Evolutionary conservation across 495 filamentous ascomycete genomes (phyloP), one percentile per base, ranked within the genome.

Genomic region (Hypoxylon cercidicola): DNA sequence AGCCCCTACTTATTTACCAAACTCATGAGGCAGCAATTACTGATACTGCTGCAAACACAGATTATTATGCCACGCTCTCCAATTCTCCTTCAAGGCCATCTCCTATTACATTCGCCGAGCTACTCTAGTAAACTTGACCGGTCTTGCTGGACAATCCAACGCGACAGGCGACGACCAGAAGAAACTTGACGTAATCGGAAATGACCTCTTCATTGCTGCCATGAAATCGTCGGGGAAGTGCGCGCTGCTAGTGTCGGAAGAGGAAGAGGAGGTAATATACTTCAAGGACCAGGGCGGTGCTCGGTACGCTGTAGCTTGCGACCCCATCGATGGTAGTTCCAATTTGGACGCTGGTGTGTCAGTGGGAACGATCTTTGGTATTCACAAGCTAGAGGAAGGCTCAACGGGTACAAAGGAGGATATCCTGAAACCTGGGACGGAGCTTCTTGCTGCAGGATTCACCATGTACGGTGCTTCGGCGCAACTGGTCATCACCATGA

Each of bases 81-180:
- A 98, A 80, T 98, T 97, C 84, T 91, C 95, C 68, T 99, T 99
- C 88, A 99, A 99, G 83, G 93, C 90, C 54, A 99, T 99, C 78
- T 94, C 95, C 66, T 97, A 98, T 85, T 99, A 97, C 83, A 99
- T 99, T 79, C 93, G 95, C 70, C 88, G 95, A 75, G 93, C 95
- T 23, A 94, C 93, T n/a, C 82, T 99, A 47, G 96, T 97, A 77
- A 97, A 97, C 82, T 86, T 99, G 40, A 93, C 92, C 34, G 95
- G 95, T 44, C 88, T 99, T 20, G 95, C 95, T 34, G 95, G 95
- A 28, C 96, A 93, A 62, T 90, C 93, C 62, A 99, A 99, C 79
- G 90, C 85, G 20, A 98, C 95, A 3, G 95, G 95, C 39, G 95
- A 99, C 77, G 96, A 97, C 75, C 95, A 99, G 76, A 98, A 99